A percentile compares a stretch with the other conserved stretches of the same genome.
Evolutionary conservation across 2,329 filamentous ascomycete genomes (phyloP).

Genomic region (Hymenoscyphus albidus): DNA sequence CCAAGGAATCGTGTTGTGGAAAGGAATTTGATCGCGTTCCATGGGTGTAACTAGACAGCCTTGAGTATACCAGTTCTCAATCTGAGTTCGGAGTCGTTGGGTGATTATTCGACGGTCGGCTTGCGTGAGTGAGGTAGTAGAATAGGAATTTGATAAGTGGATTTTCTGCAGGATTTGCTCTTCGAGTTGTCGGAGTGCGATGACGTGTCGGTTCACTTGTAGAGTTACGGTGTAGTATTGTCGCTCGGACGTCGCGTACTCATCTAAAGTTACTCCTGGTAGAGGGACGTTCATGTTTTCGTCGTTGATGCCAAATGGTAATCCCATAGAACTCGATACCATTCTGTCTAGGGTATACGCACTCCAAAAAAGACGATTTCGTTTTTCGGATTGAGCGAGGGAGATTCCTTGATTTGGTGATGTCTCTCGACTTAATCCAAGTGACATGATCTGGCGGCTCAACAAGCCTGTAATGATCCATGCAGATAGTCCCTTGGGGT

Average conservation of each 20-base stretch:
- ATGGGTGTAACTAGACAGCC: slow-evolving; percentile 4
- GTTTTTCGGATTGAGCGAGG: neutral
- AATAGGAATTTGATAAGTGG: slow-evolving; percentile 1
- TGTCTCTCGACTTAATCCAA: neutral
- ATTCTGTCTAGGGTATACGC: neutral
- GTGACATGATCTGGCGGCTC: neutral
- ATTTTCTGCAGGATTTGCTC: slow-evolving; percentile 2
- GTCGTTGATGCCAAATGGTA: slow-evolving; percentile 4
- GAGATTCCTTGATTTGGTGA: neutral
- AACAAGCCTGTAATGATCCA: neutral
- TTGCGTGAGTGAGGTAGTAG: neutral
- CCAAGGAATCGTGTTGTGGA: neutral
- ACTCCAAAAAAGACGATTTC: slow-evolving; percentile 2
- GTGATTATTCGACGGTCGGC: neutral
- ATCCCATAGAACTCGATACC: neutral
- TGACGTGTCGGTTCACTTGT: slow-evolving; percentile 4
- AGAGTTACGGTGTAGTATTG: slow-evolving; percentile 5
- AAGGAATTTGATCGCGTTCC: slow-evolving; percentile 4
- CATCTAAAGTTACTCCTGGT: neutral
- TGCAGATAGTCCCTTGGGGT: neutral
- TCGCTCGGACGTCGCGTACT: neutral
- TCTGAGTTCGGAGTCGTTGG: slow-evolving; percentile 3
- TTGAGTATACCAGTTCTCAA: slow-evolving; percentile 2
- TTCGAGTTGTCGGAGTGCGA: slow-evolving; percentile 1
- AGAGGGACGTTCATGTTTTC: slow-evolving; percentile 5